Evolutionary conservation across 441 rosid species (phyloP).

Genomic region (Corymbia calophylla): DNA sequence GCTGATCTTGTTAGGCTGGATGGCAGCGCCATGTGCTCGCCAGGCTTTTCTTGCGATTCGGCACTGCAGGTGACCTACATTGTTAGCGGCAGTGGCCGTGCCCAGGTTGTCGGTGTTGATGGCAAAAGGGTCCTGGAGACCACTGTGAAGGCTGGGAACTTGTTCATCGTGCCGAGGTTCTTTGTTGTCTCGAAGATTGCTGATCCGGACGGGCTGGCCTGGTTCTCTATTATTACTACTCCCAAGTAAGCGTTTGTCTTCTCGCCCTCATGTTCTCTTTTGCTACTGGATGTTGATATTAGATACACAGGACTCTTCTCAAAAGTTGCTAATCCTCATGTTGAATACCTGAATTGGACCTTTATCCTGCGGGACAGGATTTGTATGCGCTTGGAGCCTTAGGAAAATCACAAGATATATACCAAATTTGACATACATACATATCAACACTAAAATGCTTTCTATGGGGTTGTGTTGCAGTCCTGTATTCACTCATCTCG

Average conservation of each 20-base stretch:
- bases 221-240: constrained; percentile 83
- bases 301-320: neutral
- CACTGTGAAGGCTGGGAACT: constrained; percentile 53
- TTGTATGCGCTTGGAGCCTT: neutral
- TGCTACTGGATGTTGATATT: neutral
- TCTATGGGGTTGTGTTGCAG: constrained; percentile 14
- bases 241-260: constrained; percentile 46
- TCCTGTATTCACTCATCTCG: constrained; percentile 82
- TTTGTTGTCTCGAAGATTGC: constrained; percentile 71
- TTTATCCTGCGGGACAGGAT: neutral
- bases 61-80: constrained; percentile 85
- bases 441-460: neutral
- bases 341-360: neutral
- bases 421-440: neutral
- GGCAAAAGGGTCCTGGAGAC: constrained; percentile 70
- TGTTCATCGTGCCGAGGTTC: constrained; percentile 89
- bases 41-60: constrained; percentile 88
- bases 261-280: neutral
- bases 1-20: constrained; percentile 82
- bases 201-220: constrained; percentile 68
- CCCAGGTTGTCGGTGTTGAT: constrained; percentile 66
- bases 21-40: constrained; percentile 81
- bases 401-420: neutral
- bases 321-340: neutral
- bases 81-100: constrained; percentile 76